Evolutionary conservation across 176 grass and related monocot species (phyloP).

Genomic region (Oryza brachyantha): DNA sequence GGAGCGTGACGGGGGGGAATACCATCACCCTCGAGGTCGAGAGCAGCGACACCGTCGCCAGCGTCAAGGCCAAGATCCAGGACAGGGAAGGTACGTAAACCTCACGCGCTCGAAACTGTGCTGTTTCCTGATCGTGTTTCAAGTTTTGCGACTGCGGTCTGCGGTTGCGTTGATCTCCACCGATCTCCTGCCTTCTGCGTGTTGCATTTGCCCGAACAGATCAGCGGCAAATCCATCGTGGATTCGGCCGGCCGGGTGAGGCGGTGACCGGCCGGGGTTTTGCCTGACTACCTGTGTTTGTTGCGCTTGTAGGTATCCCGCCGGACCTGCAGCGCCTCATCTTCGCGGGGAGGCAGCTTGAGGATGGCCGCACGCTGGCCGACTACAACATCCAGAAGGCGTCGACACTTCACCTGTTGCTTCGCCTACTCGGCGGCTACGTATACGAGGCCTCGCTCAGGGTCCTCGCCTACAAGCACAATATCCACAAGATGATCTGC

Average conservation of each 20-base stretch:
- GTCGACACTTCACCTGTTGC: slow-evolving; percentile 29
- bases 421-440: neutral
- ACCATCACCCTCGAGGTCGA: slow-evolving; percentile 64
- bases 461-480: slow-evolving; percentile 23
- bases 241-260: too few relatives aligned
- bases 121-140: neutral
- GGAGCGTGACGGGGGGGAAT: too few relatives aligned
- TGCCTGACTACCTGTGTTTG: too few relatives aligned
- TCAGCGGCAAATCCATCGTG: too few relatives aligned
- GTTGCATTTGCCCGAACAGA: too few relatives aligned
- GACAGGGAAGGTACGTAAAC: slow-evolving; percentile 34
- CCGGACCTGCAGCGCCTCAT: slow-evolving; percentile 57
- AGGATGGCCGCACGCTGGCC: slow-evolving; percentile 41
- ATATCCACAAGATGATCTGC: slow-evolving; percentile 30
- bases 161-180: neutral
- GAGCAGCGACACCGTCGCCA: slow-evolving; percentile 67
- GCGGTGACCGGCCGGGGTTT: too few relatives aligned
- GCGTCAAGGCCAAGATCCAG: slow-evolving; percentile 73
- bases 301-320: slow-evolving; percentile 25
- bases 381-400: slow-evolving; percentile 49
- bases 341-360: slow-evolving; percentile 47
- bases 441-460: neutral
- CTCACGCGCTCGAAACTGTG: too few relatives aligned
- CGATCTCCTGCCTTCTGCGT: too few relatives aligned
- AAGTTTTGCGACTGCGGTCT: too few relatives aligned